Percentiles rank a stretch among this genome's conserved stretches.
These are phyloP conservation scores for Colletotrichum orchidophilum DNA, from an alignment of 2,329 filamentous ascomycete genomes.

Conservation along the genomic window DNA sequence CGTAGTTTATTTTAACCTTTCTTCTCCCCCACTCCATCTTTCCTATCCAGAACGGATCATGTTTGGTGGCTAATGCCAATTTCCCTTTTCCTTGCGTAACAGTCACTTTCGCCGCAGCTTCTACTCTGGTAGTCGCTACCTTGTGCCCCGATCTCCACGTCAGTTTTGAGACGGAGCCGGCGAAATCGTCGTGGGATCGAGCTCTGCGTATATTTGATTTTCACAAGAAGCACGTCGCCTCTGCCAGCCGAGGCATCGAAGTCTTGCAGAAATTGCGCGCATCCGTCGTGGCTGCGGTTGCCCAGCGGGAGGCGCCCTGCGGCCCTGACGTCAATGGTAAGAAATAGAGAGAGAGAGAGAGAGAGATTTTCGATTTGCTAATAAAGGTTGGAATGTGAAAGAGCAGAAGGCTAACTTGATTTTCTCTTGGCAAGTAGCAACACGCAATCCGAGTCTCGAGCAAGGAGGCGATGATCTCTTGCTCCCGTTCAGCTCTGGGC, in stretches of 20 bases:
- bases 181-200: not conserved
- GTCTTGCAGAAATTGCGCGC: slow-evolving; percentile 4
- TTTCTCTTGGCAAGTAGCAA: not conserved
- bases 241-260: not conserved
- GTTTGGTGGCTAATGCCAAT: not conserved
- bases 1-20: rapidly evolving
- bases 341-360: not conserved
- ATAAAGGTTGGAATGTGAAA: not conserved
- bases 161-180: slow-evolving; percentile 3
- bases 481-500: not conserved
- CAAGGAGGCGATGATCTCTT: not conserved
- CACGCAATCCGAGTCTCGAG: not conserved
- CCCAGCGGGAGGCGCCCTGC: not conserved
- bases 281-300: not conserved
- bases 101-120: slow-evolving; percentile 18
- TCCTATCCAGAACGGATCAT: not conserved
- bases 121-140: not conserved
- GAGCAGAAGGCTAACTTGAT: not conserved
- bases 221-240: not conserved
- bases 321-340: not conserved
- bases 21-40: not conserved
- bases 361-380: not conserved
- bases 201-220: slow-evolving; percentile 13
- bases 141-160: not conserved
- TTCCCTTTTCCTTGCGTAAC: not conserved